Base-by-base conservation (phyloP, 305 asterid species). In the Fraxinus sp. region DNA sequence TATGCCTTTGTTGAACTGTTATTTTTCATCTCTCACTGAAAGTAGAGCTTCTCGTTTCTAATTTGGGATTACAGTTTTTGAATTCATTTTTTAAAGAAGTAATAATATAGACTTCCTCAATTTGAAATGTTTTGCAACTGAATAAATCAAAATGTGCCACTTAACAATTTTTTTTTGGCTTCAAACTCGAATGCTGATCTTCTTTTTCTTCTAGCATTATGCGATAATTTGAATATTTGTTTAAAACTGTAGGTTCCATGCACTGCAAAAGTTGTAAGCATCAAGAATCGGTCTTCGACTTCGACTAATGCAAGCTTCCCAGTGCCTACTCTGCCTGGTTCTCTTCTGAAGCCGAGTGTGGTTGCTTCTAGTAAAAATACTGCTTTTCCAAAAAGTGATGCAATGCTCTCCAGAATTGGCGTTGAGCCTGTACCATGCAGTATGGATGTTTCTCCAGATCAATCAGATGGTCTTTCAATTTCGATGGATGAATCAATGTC, bases 401-500 rank as follows among this genome's bases (percentile, higher is more conserved):
- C 43, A 59, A 64, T 75, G 39, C 78, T 87, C 13, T 87, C 91
- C 1, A 86, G 84, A 75, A 41, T 86, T 57, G 79, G 46, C 35
- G 83, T 77, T 18, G 81, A 85, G 6, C 89, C 88, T 3, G 55
- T 77, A 41, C 73, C 89, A 24, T 39, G 82, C 86, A 84, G 81
- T 83, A 86, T 87, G 87, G 87, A 86, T 74, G 70, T 82, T 11
- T 90, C 92, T 76, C 96, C 93, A 0, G 82, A 87, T 75, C 85
- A 88, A 37, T 93, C 97, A 10, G 98, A 93, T 73, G 89, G 91
- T 14, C 83, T 84, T 30, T 89, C 93, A 14, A 88, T 88, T 55
- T 94, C 99, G 30, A 92, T 94, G 97, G 99, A 94, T 80, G 99
- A 94, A 83, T 91, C 98, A 5, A 94, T 91, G 96, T 93, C 99